Evolutionary conservation across 345 rosid species (phyloP), one percentile per base, ranked within the genome.

Genomic region (Bruguiera parviflora): DNA sequence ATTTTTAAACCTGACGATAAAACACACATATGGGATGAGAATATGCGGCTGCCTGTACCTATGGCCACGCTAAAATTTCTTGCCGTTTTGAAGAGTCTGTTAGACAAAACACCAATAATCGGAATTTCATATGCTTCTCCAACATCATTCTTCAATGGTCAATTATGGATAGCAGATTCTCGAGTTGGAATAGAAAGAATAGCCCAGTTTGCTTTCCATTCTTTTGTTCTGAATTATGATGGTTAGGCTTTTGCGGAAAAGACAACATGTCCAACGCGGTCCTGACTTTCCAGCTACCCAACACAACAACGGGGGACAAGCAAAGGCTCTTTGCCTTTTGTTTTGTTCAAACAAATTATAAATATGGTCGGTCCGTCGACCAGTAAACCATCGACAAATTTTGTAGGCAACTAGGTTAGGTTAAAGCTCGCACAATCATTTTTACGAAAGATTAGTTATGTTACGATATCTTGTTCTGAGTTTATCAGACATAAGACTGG

Each of bases 61-160:
- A 43, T 32, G 53, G 71, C 68, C 53, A 73, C 68, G 78, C 43
- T 64, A 52, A 3, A 28, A 53, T 73, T 75, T 68, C 82, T 78
- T 76, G 77, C 49, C 46, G 60, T 63, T 57, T 76, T 20, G 61
- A 76, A 78, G 64, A 64, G 63, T 56, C 28, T 15, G 52, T 53
- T 55, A 28, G 62, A 59, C 61, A 20, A 20, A 15, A 63, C 55
- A n/a, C 20, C 63, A 39, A 63, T n/a, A 15, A 24, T 52, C 22
- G 65, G 58, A 22, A 9, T 11, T 47, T 11, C 6, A 22, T 6
- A 8, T 19, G n/a, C 21, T 39, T 64, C 28, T 56, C 59, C 59
- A 56, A 56, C 59, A 24, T 27, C n/a, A 51, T 7, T 18, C 21
- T 39, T 43, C 64, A 24, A 21, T 56, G 28, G 59, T 24, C 59